A percentile compares a stretch with the other conserved stretches of the same genome.
These are phyloP conservation scores for Pseudogymnoascus verrucosus DNA, from an alignment of 2,329 filamentous ascomycete species.

Conservation along the genomic window DNA sequence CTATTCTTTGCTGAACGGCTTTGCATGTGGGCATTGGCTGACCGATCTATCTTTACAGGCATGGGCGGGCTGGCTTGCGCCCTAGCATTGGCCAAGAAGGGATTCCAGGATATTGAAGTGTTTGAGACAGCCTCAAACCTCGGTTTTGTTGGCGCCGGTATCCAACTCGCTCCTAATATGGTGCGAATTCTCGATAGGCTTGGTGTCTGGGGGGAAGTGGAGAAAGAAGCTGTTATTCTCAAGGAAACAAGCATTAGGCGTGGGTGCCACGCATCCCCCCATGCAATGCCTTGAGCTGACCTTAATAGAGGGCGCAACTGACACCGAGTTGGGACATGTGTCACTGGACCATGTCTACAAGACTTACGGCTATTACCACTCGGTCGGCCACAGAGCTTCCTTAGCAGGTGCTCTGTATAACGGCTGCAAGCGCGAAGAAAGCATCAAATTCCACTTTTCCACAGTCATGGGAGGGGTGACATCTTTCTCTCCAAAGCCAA, in stretches of 20 bases:
- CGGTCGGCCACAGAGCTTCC: slow-evolving; percentile 69
- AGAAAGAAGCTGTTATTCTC: slow-evolving; percentile 62
- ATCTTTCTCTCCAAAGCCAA: slow-evolving; percentile 51
- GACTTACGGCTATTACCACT: slow-evolving; percentile 68
- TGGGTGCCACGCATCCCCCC: slow-evolving; percentile 27
- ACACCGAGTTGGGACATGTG: slow-evolving; percentile 64
- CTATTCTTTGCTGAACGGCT: not conserved
- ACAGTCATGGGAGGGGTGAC: slow-evolving; percentile 47
- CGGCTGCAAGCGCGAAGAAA: slow-evolving; percentile 55
- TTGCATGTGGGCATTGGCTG: not conserved
- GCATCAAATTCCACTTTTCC: slow-evolving; percentile 62
- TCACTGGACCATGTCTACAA: slow-evolving; percentile 57
- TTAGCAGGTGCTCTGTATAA: slow-evolving; percentile 62
- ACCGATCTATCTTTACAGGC: slow-evolving; percentile 35
- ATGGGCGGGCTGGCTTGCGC: slow-evolving; percentile 72
- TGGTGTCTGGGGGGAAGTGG: slow-evolving; percentile 65
- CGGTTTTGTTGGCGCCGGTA: slow-evolving; percentile 77
- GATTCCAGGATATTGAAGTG: slow-evolving; percentile 65
- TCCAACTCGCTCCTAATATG: slow-evolving; percentile 79
- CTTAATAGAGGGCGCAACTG: slow-evolving; percentile 52
- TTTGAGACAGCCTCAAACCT: slow-evolving; percentile 66
- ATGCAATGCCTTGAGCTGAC: not conserved
- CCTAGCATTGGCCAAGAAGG: slow-evolving; percentile 65
- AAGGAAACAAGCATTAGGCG: slow-evolving; percentile 64
- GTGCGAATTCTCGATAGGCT: slow-evolving; percentile 64